Conservation (phyloP, 345 rosid genomes). For the Theobroma cacao region DNA sequence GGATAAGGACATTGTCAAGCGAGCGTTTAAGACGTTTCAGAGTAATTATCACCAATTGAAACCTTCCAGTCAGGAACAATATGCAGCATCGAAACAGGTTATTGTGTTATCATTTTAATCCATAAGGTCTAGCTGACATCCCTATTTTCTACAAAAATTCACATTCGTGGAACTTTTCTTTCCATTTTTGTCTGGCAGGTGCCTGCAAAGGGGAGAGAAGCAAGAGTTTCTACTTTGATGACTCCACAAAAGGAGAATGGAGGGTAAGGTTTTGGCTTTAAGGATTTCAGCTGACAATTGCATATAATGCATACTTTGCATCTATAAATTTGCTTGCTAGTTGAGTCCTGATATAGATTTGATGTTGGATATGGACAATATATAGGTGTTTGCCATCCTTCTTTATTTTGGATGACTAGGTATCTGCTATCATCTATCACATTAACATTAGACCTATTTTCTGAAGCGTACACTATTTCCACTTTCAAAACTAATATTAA, state of each 20-base stretch:
- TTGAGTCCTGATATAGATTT: background rate
- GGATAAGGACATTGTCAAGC: slow-evolving; percentile 90
- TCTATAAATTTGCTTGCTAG: background rate
- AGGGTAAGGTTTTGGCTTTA: slow-evolving; percentile 48
- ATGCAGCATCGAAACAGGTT: slow-evolving; percentile 59
- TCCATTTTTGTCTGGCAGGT: slow-evolving; percentile 31
- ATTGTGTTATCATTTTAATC: slow-evolving; percentile 1
- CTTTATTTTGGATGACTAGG: background rate
- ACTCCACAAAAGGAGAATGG: slow-evolving; percentile 47
- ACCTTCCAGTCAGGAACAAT: slow-evolving; percentile 40
- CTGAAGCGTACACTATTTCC: background rate
- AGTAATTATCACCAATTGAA: slow-evolving; percentile 44
- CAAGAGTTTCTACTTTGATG: slow-evolving; percentile 33
- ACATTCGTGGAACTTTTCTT: slow-evolving; percentile 1
- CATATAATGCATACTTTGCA: background rate
- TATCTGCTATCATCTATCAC: background rate
- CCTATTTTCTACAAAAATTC: background rate
- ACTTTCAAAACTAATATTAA: background rate
- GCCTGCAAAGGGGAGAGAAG: slow-evolving; percentile 37
- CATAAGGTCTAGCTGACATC: background rate
- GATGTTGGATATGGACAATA: background rate
- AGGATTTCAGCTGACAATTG: slow-evolving; percentile 16
- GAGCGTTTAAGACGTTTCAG: slow-evolving; percentile 81
- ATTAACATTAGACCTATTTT: background rate
- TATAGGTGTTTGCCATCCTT: background rate